phyloP scores from a whole-genome alignment of 176 grass and related monocot genomes.

The Pontederia crassipes region DNA sequence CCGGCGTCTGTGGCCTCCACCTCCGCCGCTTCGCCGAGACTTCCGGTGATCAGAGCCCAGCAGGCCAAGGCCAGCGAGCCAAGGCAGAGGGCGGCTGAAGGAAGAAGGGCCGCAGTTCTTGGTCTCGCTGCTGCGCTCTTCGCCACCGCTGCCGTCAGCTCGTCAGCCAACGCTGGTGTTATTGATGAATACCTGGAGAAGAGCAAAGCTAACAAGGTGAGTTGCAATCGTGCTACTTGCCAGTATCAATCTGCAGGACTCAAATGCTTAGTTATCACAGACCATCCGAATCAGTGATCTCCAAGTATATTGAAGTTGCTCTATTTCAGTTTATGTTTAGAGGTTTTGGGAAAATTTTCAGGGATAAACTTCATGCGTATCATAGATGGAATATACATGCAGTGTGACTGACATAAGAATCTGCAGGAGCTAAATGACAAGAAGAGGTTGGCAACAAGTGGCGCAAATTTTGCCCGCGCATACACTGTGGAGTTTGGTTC shows the following conservation, averaged over 20 bases:
- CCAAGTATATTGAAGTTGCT: no score
- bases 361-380: no score
- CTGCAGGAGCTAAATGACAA: slow-evolving; percentile 86
- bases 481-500: slow-evolving; percentile 89
- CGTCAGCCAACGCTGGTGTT: slow-evolving; percentile 45
- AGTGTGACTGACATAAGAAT: neutral
- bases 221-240: neutral
- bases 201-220: slow-evolving; percentile 89
- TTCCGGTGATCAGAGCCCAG: slow-evolving; percentile 24
- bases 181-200: slow-evolving; percentile 98
- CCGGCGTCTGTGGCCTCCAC: slow-evolving; percentile 1
- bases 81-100: slow-evolving; percentile 19
- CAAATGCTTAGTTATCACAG: no score
- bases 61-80: slow-evolving; percentile 12
- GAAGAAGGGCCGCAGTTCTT: slow-evolving; percentile 56
- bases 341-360: no score
- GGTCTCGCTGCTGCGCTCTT: slow-evolving; percentile 59
- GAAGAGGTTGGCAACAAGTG: slow-evolving; percentile 71
- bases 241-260: no score
- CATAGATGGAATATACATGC: no score
- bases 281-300: no score
- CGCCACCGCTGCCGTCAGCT: slow-evolving; percentile 25
- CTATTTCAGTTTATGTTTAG: no score
- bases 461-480: slow-evolving; percentile 81
- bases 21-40: slow-evolving; percentile 4